A percentile compares a stretch with the other conserved stretches of the same genome.
Conservation (phyloP, 305 asterid genomes). For the Rubia balearica region DNA sequence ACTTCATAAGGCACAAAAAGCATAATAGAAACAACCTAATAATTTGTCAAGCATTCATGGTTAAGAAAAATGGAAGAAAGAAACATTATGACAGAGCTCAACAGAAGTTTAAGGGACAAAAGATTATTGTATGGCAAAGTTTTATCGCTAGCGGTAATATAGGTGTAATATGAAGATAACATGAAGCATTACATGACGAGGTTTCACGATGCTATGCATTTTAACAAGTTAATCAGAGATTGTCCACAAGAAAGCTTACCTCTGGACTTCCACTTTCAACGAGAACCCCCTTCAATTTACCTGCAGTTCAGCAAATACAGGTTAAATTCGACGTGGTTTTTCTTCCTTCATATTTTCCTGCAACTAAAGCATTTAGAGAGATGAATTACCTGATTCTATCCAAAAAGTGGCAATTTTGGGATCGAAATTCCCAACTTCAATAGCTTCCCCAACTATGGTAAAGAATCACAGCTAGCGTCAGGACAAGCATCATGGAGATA, state of each 20-base stretch:
- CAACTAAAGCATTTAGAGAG: not conserved
- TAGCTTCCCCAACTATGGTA: conserved; percentile 78
- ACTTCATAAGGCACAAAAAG: too few species aligned
- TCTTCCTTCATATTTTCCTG: not conserved
- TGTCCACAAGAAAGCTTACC: conserved; percentile 33
- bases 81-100: not conserved
- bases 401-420: conserved; percentile 93
- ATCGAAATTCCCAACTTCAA: conserved; percentile 80
- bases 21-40: not conserved
- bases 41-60: too few species aligned
- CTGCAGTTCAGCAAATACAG: conserved; percentile 33
- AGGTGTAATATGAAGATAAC: not conserved
- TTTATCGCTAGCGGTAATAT: not conserved
- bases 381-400: conserved; percentile 71
- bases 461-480: conserved; percentile 8
- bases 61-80: not conserved
- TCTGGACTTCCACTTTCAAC: conserved; percentile 90
- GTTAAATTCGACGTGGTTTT: not conserved
- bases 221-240: not conserved
- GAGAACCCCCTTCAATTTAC: conserved; percentile 74
- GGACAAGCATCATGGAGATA: not conserved
- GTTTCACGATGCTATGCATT: not conserved
- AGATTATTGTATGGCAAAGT: not conserved
- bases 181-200: not conserved
- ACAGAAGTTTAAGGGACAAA: not conserved